Evolutionary conservation across 495 filamentous ascomycete species (phyloP).

Genomic region (Hypoxylon crocopeplum): DNA sequence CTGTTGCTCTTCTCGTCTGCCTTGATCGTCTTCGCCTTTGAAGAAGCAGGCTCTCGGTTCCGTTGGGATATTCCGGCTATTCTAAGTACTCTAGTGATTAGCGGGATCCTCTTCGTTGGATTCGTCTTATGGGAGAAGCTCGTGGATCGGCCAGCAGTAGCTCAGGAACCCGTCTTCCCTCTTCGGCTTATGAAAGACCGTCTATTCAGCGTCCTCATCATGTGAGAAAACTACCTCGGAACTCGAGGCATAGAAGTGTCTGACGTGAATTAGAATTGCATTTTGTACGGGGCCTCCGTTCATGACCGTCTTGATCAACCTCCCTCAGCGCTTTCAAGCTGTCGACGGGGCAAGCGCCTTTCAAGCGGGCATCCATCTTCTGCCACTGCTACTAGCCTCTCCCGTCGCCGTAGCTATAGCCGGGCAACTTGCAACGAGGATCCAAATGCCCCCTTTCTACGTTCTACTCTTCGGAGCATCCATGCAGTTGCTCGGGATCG

Average conservation of each 20-base stretch:
- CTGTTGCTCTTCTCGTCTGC: constrained; percentile 34
- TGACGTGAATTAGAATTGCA: constrained; percentile 2
- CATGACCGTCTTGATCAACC: constrained; percentile 36
- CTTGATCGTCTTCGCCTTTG: constrained; percentile 42
- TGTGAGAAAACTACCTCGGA: constrained; percentile 35
- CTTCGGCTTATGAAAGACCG: constrained; percentile 35
- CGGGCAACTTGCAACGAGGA: constrained; percentile 41
- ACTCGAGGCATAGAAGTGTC: constrained; percentile 29
- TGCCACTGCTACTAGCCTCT: constrained; percentile 50
- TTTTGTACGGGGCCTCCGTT: constrained; percentile 43
- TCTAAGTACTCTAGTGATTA: constrained; percentile 31
- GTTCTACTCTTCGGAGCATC: constrained; percentile 49
- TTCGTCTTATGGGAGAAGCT: constrained; percentile 41
- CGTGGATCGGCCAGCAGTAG: constrained; percentile 9
- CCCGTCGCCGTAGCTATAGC: constrained; percentile 48
- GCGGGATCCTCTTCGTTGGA: constrained; percentile 29
- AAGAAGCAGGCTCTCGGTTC: constrained; percentile 38
- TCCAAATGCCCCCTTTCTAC: constrained; percentile 53
- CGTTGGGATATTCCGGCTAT: constrained; percentile 38
- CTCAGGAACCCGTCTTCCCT: constrained; percentile 43
- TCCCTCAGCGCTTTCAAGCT: constrained; percentile 41
- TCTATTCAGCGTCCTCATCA: constrained; percentile 37
- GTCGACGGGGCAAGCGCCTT: constrained; percentile 34
- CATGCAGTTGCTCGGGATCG: constrained; percentile 55
- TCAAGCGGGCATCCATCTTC: constrained; percentile 41